phyloP scores from a whole-genome alignment of 352 stramenopile genomes.

The Phytopythium helicoides region DNA sequence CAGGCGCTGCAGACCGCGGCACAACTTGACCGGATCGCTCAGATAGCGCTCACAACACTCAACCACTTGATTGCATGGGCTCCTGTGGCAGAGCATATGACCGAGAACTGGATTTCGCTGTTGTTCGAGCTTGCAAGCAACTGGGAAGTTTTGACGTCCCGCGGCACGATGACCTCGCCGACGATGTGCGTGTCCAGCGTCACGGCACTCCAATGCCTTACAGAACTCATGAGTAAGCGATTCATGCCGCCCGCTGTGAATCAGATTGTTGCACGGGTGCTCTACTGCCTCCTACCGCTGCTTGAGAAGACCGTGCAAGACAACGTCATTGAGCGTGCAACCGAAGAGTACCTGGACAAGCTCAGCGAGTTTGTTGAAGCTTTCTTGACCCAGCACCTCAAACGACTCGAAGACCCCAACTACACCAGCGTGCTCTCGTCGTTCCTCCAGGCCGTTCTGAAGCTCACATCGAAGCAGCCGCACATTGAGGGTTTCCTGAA shows the following conservation, averaged over 20 bases:
- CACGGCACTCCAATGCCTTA: slow-evolving; percentile 53
- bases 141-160: slow-evolving; percentile 27
- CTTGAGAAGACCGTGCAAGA: slow-evolving; percentile 61
- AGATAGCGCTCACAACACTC: slow-evolving; percentile 52
- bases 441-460: slow-evolving; percentile 59
- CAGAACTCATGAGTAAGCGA: slow-evolving; percentile 66
- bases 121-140: slow-evolving; percentile 55
- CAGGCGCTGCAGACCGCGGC: slow-evolving; percentile 7
- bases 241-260: slow-evolving; percentile 41
- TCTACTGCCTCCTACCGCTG: slow-evolving; percentile 52
- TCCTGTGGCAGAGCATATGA: slow-evolving; percentile 50
- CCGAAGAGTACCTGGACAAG: slow-evolving; percentile 71
- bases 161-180: slow-evolving; percentile 9
- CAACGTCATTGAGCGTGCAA: slow-evolving; percentile 39
- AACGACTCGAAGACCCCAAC: slow-evolving; percentile 58
- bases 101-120: slow-evolving; percentile 53
- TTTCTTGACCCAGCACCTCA: slow-evolving; percentile 74
- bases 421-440: slow-evolving; percentile 42
- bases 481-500: slow-evolving; percentile 76
- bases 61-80: slow-evolving; percentile 52
- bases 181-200: slow-evolving; percentile 47
- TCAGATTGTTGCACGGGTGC: slow-evolving; percentile 49
- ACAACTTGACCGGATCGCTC: slow-evolving; percentile 45
- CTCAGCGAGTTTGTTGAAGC: slow-evolving; percentile 71
- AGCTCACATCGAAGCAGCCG: slow-evolving; percentile 66